Conservation (phyloP, 805 yeast genomes). For the Kodamaea sagamina region DNA sequence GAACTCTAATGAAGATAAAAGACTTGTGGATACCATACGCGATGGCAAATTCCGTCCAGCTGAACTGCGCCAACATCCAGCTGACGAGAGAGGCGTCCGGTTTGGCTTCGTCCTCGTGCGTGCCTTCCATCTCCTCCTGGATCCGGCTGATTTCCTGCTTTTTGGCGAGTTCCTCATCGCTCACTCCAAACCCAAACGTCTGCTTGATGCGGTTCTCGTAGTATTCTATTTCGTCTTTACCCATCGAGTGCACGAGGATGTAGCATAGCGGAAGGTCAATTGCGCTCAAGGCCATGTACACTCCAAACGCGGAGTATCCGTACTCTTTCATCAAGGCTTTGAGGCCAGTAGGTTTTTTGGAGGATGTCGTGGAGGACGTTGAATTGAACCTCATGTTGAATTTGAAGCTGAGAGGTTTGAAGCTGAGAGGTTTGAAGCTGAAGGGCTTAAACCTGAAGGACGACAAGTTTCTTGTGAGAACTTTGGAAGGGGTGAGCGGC, state of each 20-base stretch:
- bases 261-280: conserved; percentile 86
- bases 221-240: conserved; percentile 76
- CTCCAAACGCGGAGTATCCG: conserved; percentile 89
- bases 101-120: conserved; percentile 20
- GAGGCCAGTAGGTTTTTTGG: conserved; percentile 45
- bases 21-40: conserved; percentile 95
- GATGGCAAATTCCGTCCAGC: conserved; percentile 78
- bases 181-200: conserved; percentile 61
- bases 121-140: conserved; percentile 24
- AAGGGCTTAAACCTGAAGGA: too few species aligned
- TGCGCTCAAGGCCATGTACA: conserved; percentile 70
- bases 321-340: conserved; percentile 78
- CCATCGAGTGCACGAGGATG: conserved; percentile 78
- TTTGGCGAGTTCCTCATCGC: conserved; percentile 42
- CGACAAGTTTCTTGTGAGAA: background rate
- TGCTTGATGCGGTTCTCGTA: conserved; percentile 63
- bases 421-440: background rate
- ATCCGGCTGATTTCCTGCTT: conserved; percentile 38
- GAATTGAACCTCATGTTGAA: background rate
- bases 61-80: conserved; percentile 39
- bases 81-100: background rate
- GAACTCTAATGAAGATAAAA: conserved; percentile 78
- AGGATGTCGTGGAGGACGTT: background rate
- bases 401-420: background rate
- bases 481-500: background rate